These are phyloP conservation scores for Saprolegnia diclina DNA, from an alignment of 352 stramenopile genomes.

Conservation along the genomic window DNA sequence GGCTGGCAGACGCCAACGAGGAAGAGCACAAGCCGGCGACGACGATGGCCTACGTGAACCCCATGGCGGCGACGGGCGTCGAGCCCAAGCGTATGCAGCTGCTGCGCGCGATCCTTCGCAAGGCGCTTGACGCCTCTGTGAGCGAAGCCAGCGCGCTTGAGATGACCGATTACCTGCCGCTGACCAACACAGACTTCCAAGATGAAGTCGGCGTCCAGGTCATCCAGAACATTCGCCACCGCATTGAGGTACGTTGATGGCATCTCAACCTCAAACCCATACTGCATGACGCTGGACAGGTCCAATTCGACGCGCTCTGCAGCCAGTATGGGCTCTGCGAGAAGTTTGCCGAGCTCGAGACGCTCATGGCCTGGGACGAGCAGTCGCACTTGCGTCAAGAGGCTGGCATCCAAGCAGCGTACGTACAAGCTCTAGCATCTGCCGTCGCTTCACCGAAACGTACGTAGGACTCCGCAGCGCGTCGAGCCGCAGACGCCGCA, in stretches of 20 bases:
- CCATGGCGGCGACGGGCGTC: neutral
- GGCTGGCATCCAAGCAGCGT: conserved; percentile 13
- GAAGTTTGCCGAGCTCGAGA: conserved; percentile 18
- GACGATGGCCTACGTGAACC: neutral
- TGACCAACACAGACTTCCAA: conserved; percentile 1
- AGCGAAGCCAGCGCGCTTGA: conserved; percentile 21
- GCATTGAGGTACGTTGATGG: conserved; percentile 12
- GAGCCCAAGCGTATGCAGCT: conserved; percentile 22
- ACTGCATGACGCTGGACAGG: neutral
- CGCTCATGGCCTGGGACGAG: conserved; percentile 17
- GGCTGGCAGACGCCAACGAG: no score
- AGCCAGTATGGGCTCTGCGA: conserved; percentile 3
- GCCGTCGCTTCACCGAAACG: neutral
- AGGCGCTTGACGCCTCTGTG: conserved; percentile 17
- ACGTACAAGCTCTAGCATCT: neutral
- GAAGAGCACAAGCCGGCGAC: no score
- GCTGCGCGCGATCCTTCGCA: conserved; percentile 19
- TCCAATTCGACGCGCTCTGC: conserved; percentile 11
- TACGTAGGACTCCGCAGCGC: neutral
- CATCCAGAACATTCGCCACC: conserved; percentile 20
- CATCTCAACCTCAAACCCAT: neutral
- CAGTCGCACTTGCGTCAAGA: conserved; percentile 19
- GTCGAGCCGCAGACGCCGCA: conserved; percentile 4
- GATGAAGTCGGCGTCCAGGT: conserved; percentile 12
- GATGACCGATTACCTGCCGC: conserved; percentile 4